Base-by-base conservation (phyloP, 768 basidiomycete species). In the Jaapia argillacea region DNA sequence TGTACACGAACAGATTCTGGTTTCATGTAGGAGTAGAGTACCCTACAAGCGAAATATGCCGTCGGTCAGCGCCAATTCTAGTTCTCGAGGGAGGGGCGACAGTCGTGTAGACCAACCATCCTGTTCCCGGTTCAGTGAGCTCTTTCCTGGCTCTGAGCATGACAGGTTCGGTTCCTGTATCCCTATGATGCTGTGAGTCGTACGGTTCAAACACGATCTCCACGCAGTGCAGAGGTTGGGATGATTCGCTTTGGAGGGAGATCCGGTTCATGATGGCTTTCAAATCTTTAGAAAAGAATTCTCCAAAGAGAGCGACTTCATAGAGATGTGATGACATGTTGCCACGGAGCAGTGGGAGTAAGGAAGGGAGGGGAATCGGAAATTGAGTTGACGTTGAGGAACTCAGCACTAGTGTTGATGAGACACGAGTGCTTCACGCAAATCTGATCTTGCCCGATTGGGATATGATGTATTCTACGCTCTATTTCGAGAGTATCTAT, bases 171-270 rank as follows among this genome's bases (percentile, higher is more conserved):
- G 64, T 67, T 31, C 74, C 78, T 25, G 59, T 50, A 48, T 86
- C 81, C 39, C 76, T 66, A 48, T 81, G 79, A 6, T 64, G 59
- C 46, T 77, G 75, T 12, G 73, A 78, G 62, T 85, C 81, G 20
- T 81, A 55, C 13, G 85, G 86, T 51, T 90, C 85, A 49, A 89
- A 88, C n/a, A 85, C 70, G 50, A 89, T 66, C 62, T 90, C 87
- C 37, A 81, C 72, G 2, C 75, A 71, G 56, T 83, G 85, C 70
- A 86, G 79, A 3, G 72, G 72, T 41, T 74, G 68, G 24, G 84
- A 81, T 6, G 81, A 84, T 57, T 90, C 86, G 64, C 77, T 78
- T 54, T 86, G 81, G 20, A 91, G 70, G 7, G 87, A 86, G 46
- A 89, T 78, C 27, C 87, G 75, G 60, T 90, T 85, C 42, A 89